Base-by-base conservation (phyloP, 345 rosid genomes). In the Laguncularia racemosa region DNA sequence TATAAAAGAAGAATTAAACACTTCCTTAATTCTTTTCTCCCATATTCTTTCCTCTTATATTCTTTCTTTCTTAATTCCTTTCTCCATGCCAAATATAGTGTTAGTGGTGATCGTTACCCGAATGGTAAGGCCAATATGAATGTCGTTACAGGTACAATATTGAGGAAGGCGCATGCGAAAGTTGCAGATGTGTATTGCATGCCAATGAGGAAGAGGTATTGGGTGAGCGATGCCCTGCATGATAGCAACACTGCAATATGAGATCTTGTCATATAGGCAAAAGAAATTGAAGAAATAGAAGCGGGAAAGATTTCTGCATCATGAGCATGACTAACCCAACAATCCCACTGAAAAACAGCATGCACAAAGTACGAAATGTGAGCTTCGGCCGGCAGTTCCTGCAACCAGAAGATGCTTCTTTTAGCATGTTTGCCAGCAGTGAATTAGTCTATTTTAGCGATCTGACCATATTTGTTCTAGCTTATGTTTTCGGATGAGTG, bases 161-260 rank as follows among this genome's bases (percentile, higher is more conserved):
- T 82, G 56, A 66, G 20, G 73, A 84, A 71, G 33, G 92, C 89
- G 57, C 78, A 70, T 0, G 89, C 21, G 61, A 82, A 83, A 44
- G 89, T 77, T 33, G 96, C 80, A 14, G 92, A 82, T 59, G 96
- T 83, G 60, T 83, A 73, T 67, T 81, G 66, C 50, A 88, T 76
- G 55, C 96, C 92, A 40, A 79, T 78, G 43, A 88, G 81, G 70
- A 84, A 81, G 68, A 77, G 74, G 64, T 72, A 82, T 61, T 88
- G 92, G n/a, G 84, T 66, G 40, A 88, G 72, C 38, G 89, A 78
- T 65, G 83, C 75, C 76, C 95, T 84, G 81, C 71, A 52, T 50
- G 17, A 10, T 59, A 17, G 44, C 13, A 33, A 33, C 40, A 33
- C 40, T 33, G 40, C 40, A 0, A 33, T 33, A 33, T 33, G 11